These are phyloP conservation scores for Trypanosoma boissoni DNA, from an alignment of 208 protist species.

Conservation along the genomic window DNA sequence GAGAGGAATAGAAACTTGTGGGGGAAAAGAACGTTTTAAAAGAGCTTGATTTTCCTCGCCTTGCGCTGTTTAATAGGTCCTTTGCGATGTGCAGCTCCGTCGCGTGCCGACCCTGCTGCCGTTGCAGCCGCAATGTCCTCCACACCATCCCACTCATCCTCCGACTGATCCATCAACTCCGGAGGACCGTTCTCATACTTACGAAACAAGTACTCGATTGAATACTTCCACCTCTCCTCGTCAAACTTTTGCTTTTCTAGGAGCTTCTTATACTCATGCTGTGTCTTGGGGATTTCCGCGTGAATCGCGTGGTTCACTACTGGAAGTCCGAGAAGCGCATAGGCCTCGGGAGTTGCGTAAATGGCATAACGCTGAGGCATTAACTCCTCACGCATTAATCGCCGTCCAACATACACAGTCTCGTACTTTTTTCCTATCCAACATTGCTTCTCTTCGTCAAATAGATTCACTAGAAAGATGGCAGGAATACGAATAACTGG, in stretches of 20 bases:
- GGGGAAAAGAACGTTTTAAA: slow-evolving; percentile 26
- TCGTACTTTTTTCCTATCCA: slow-evolving; percentile 83
- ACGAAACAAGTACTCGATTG: slow-evolving; percentile 88
- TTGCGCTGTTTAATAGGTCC: slow-evolving; percentile 85
- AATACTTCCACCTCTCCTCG: slow-evolving; percentile 89
- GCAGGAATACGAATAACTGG: slow-evolving; percentile 71
- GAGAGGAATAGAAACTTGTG: neutral
- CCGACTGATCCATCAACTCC: slow-evolving; percentile 65
- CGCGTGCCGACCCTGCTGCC: slow-evolving; percentile 29
- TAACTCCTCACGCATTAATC: slow-evolving; percentile 74
- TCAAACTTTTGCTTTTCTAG: slow-evolving; percentile 84
- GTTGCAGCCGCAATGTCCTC: slow-evolving; percentile 37
- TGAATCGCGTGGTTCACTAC: slow-evolving; percentile 80
- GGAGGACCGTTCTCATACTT: slow-evolving; percentile 79
- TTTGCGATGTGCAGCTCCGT: slow-evolving; percentile 54
- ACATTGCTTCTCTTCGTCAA: slow-evolving; percentile 51
- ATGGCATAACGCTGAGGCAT: slow-evolving; percentile 85
- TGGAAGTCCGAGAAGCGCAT: slow-evolving; percentile 71
- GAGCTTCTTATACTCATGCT: slow-evolving; percentile 75
- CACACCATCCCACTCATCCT: slow-evolving; percentile 70
- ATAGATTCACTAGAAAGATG: slow-evolving; percentile 86
- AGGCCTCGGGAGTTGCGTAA: slow-evolving; percentile 86
- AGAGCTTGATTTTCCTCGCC: slow-evolving; percentile 88
- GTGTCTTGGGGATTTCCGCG: slow-evolving; percentile 76
- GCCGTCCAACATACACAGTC: slow-evolving; percentile 76